phyloP scores from a whole-genome alignment of 129 eudicot species.

The Flaveria ramosissima region DNA sequence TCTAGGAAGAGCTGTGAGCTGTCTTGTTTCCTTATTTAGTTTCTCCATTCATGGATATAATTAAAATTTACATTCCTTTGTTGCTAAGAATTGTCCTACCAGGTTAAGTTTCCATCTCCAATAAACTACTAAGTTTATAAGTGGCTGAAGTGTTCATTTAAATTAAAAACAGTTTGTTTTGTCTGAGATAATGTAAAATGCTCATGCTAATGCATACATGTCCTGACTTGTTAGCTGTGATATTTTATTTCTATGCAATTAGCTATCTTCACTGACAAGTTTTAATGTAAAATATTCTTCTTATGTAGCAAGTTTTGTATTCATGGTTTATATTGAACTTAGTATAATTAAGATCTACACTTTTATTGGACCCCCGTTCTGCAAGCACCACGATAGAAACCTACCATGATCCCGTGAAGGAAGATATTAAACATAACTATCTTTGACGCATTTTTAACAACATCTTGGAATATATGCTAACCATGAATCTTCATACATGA shows the following conservation, averaged over 20 bases:
- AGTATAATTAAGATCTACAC: neutral
- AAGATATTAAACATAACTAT: neutral
- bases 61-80: neutral
- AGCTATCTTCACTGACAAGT: neutral
- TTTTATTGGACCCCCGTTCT: neutral
- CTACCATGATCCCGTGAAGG: neutral
- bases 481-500: neutral
- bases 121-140: neutral
- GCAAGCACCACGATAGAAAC: neutral
- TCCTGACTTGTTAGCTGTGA: neutral
- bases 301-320: neutral
- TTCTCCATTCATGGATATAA: neutral
- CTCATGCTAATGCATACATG: neutral
- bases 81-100: neutral
- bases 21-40: neutral
- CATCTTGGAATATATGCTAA: constrained; percentile 1
- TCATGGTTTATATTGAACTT: neutral
- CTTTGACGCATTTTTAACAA: neutral
- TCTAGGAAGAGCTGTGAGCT: neutral
- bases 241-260: neutral
- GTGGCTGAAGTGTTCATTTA: neutral
- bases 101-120: constrained; percentile 6
- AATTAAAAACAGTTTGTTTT: neutral
- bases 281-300: neutral
- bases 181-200: neutral